Base-by-base conservation (phyloP, 164 flowering plant genomes). In the Nymphaea colorata region DNA sequence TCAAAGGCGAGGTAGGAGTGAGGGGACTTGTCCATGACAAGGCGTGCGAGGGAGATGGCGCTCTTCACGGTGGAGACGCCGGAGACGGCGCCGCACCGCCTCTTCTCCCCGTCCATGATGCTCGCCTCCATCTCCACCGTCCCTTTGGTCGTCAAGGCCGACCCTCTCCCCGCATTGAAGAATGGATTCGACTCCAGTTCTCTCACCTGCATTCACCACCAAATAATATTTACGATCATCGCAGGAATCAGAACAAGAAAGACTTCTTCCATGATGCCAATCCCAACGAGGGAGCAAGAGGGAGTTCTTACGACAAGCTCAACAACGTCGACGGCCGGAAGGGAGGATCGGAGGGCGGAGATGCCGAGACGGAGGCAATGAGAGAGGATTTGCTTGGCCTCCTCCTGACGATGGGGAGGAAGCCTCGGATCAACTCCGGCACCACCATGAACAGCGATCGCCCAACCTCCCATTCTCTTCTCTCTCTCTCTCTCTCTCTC, bases 71-170 rank as follows among this genome's bases (percentile, higher is more conserved):
- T 91, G 61, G 87, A 79, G n/a, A 94, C 12, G 2, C 99, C 99
- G 4, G 96, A 91, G 14, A 94, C 98, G 44, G 98, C 99, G 0
- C 99, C 99, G 73, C 93, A 94, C 67, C 92, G 70, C 69, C 96
- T 75, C 60, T 70, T 78, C 4, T 72, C 62, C 2, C 99, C 99
- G 60, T 94, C 98, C 99, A 94, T 94, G 43, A 94, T 94, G 78
- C 92, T 87, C 0, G 99, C 98, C 71, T 94, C 99, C 98, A 94
- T 94, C 84, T 94, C 99, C 72, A 83, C 99, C 79, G 92, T 91
- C 44, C 96, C 97, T 44, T 84, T 82, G 72, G 73, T 92, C 14
- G 99, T 90, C 47, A 94, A 78, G 2, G 93, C 98, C 0, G 98
- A 92, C 76, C 99, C 99, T 61, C 96, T 88, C 18, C 99, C 99